Conservation (phyloP, 208 protist species). For the Plasmodiophora brassicae region DNA sequence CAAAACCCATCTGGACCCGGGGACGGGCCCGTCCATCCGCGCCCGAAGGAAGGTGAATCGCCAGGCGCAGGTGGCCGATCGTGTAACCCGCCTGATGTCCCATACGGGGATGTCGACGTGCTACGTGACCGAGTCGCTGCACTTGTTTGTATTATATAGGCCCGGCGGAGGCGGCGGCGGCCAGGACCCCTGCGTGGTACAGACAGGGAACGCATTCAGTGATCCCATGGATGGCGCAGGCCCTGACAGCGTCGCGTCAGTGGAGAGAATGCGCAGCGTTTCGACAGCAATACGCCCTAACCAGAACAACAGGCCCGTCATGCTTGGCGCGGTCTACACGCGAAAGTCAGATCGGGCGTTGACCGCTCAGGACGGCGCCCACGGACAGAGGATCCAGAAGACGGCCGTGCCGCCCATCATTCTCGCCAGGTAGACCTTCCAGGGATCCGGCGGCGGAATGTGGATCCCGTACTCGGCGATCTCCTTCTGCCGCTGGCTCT, state of each 20-base stretch:
- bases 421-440: too few relatives aligned
- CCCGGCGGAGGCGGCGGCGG: not conserved
- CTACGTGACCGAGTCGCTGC: too few relatives aligned
- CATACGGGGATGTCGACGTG: too few relatives aligned
- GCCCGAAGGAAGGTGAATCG: too few relatives aligned
- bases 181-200: not conserved
- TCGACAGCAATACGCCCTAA: not conserved
- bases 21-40: not conserved
- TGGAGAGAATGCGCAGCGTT: not conserved
- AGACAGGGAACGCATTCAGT: not conserved
- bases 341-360: not conserved
- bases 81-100: too few relatives aligned
- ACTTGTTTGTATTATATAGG: too few relatives aligned
- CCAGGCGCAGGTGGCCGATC: too few relatives aligned
- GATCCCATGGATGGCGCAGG: constrained; percentile 12
- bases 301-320: not conserved
- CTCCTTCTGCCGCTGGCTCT: too few relatives aligned
- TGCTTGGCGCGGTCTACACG: not conserved
- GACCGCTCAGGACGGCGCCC: not conserved
- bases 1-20: not conserved
- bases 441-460: too few relatives aligned
- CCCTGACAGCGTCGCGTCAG: not conserved
- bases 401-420: not conserved
- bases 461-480: too few relatives aligned
- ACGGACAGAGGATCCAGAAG: constrained; percentile 11